Conservation (phyloP, 495 filamentous ascomycete species). For the Aspergillus asperescens region DNA sequence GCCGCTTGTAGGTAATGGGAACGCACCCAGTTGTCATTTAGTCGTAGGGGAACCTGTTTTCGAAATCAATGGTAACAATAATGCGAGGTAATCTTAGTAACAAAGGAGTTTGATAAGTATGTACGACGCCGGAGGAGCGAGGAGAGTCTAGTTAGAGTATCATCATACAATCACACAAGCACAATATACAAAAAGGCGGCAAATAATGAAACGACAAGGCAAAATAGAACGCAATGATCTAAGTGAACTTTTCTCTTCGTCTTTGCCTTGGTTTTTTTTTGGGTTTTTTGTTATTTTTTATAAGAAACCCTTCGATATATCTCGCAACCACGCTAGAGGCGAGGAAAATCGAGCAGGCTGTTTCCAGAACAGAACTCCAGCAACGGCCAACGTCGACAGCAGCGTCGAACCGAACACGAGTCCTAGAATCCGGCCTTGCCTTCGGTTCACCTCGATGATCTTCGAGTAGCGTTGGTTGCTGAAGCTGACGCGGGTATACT, state of each 20-base stretch:
- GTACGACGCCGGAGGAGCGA: background rate
- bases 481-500: slow-evolving; percentile 91
- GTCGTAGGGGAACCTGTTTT: no score
- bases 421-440: slow-evolving; percentile 60
- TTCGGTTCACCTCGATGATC: slow-evolving; percentile 59
- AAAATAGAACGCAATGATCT: no score
- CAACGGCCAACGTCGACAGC: slow-evolving; percentile 21
- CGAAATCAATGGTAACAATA: no score
- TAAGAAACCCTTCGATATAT: slow-evolving; percentile 5
- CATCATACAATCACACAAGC: background rate
- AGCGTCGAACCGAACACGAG: slow-evolving; percentile 27
- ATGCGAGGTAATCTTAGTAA: no score
- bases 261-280: no score
- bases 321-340: slow-evolving; percentile 3
- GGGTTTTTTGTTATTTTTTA: no score
- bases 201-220: background rate
- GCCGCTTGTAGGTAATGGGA: no score
- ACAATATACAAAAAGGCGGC: background rate
- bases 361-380: slow-evolving; percentile 31
- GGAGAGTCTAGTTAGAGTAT: background rate
- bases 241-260: background rate
- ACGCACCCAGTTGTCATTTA: no score
- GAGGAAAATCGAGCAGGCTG: slow-evolving; percentile 19
- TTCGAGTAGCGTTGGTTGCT: slow-evolving; percentile 87
- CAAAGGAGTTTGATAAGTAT: background rate